Evolutionary conservation across 2,329 filamentous ascomycete species (phyloP).

Genomic region (Juglanconis oblonga): DNA sequence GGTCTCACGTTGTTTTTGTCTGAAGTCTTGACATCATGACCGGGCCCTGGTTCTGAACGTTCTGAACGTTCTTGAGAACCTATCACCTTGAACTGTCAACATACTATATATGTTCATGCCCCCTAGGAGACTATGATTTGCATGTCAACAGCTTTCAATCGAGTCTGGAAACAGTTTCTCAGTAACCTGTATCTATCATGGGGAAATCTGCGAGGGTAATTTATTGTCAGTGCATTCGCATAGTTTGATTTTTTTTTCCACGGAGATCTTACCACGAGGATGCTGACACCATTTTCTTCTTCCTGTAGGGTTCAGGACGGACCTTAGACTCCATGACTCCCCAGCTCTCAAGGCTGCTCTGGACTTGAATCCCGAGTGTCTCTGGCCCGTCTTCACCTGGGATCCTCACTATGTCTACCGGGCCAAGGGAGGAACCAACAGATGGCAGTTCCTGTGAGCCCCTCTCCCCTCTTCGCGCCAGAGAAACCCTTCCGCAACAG

Average conservation of each 20-base stretch:
- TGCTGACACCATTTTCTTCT: constrained; percentile 28
- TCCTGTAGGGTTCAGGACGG: constrained; percentile 64
- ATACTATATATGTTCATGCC: too few relatives aligned
- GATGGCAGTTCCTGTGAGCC: constrained; percentile 68
- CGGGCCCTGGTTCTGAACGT: constrained; percentile 30
- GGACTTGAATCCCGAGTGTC: constrained; percentile 62
- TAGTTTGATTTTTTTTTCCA: too few relatives aligned
- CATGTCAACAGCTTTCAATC: neutral
- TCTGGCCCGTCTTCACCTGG: constrained; percentile 79
- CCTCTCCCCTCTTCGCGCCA: neutral
- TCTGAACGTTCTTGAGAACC: too few relatives aligned
- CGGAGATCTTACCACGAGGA: neutral
- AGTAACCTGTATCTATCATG: neutral
- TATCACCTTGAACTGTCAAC: too few relatives aligned
- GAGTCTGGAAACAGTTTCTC: neutral
- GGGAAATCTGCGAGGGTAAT: constrained; percentile 10
- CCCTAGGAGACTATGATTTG: too few relatives aligned
- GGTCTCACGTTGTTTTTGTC: neutral
- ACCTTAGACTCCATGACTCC: constrained; percentile 74
- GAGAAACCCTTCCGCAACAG: neutral
- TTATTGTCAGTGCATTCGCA: neutral
- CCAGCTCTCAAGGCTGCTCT: constrained; percentile 70
- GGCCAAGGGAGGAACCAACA: constrained; percentile 66
- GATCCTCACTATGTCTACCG: constrained; percentile 78
- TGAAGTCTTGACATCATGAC: constrained; percentile 27